Evolutionary conservation across 148 eudicot genomes (phyloP), one percentile per base, ranked within the genome.

Genomic region (Vaccinium macrocarpon): DNA sequence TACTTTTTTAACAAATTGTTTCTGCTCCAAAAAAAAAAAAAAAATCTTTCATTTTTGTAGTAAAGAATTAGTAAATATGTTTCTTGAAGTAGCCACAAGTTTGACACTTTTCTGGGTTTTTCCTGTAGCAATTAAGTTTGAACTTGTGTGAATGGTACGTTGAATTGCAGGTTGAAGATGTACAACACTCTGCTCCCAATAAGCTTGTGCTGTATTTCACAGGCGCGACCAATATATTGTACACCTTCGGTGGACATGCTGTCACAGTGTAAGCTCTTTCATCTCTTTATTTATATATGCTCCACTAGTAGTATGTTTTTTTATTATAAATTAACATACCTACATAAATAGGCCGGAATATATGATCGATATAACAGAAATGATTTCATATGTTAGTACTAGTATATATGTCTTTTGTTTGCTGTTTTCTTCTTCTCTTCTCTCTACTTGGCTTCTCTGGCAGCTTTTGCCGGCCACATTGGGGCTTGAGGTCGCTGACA

Each of bases 211-310:
- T 95, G 82, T 95, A 95, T 82, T 95, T 95, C 89, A 95, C 98
- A 49, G 98, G 98, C 14, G 98, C 98, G 76, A 95, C 98, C 83
- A 95, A 95, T 83, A 93, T 95, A 35, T 83, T 95, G 19, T 95
- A 95, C 83, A 95, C 98, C 49, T 95, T 95, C 85, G 98, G 98
- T 64, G 98, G 98, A 82, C 98, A 95, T 79, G 98, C 98, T 81
- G 98, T 95, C 77, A 95, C 98, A 16, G 98, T 95, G 98, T 95
- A 91, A 92, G 96, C 55, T 55, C 46, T 82, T 88, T 84, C 71
- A 68, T 32, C 51, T 50, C 13, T 42, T 13, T 18, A n/a, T n/a
- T n/a, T n/a, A n/a, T 0, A 56, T 56, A 15, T 14, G 3, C 38
- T 35, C n/a, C n/a, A 2, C 2, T 35, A 35, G 1, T 38, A 38